Evolutionary conservation across 148 eudicot genomes (phyloP), one percentile per base, ranked within the genome.

Genomic region (Chenopodium suecicum): DNA sequence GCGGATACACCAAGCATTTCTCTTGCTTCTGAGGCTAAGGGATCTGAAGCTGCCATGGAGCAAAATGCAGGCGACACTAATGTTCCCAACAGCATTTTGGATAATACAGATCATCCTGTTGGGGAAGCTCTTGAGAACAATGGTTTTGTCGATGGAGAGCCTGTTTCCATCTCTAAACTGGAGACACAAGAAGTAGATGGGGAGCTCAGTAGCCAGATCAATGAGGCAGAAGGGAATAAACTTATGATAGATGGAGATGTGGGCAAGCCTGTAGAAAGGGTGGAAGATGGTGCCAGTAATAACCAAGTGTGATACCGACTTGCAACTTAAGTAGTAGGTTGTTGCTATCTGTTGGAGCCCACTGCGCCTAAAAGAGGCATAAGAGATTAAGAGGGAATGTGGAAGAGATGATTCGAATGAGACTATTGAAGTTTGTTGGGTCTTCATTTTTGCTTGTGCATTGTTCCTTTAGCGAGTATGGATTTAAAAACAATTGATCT

Each of bases 251-350:
- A 56, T 63, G 76, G 54, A 79, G 76, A 79, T 70, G 70, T 41
- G 12, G 44, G 31, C 17, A 56, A 69, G 46, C 70, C 60, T 9
- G 62, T 77, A 37, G 80, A 58, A 17, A 70, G 22, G 75, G 34
- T 32, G 62, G 27, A 68, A 14, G 44, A 69, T 34, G 66, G 69
- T 46, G 65, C n/a, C 46, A 47, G 41, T 77, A 70, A 54, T 54
- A 34, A 65, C 22, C 82, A 74, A 74, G 85, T 66, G 82, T 83
- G 82, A 83, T 31, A 52, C 29, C 2, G n/a, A 63, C 47, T 75
- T 64, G 52, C 20, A 54, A 54, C 47, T 73, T 2, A n/a, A 46
- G 54, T 25, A 62, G 9, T 48, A 11, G 48, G 31, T n/a, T 27
- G 7, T 27, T 50, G 37, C 8, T 54, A 56, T 56, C 60, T 7